A percentile compares a stretch with the other conserved stretches of the same genome.
Conservation (phyloP, 2,329 filamentous ascomycete species). For the Colletotrichum falcatum region DNA sequence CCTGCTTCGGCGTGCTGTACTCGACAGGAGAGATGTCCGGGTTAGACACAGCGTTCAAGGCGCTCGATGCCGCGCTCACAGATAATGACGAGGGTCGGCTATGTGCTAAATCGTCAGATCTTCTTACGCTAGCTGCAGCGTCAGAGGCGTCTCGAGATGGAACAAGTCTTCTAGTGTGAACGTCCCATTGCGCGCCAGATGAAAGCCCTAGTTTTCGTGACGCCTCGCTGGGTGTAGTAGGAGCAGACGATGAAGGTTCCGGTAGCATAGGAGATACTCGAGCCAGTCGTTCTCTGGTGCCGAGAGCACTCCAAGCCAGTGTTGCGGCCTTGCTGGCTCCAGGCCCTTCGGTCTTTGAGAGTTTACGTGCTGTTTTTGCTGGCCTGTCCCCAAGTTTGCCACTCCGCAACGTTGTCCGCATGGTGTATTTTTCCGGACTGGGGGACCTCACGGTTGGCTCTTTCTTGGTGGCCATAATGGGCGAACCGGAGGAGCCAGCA, state of each 20-base stretch:
- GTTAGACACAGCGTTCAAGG: conserved; percentile 53
- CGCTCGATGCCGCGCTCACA: conserved; percentile 68
- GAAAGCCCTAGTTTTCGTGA: conserved; percentile 46
- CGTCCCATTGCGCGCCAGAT: conserved; percentile 64
- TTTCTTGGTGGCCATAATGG: conserved; percentile 49
- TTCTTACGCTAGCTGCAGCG: conserved; percentile 48
- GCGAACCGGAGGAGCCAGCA: conserved; percentile 46
- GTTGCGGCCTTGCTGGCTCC: conserved; percentile 74
- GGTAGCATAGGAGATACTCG: conserved; percentile 46
- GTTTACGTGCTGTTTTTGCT: conserved; percentile 54
- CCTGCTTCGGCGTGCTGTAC: conserved; percentile 25
- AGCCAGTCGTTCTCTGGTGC: conserved; percentile 52
- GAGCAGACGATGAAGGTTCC: conserved; percentile 41
- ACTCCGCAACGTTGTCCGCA: conserved; percentile 71
- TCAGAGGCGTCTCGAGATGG: conserved; percentile 51
- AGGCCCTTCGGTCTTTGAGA: conserved; percentile 58
- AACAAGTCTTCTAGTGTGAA: conserved; percentile 65
- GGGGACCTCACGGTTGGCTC: conserved; percentile 60
- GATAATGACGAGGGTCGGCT: conserved; percentile 61
- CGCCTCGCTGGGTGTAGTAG: conserved; percentile 49
- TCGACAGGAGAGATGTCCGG: conserved; percentile 39
- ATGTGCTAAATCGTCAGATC: conserved; percentile 55
- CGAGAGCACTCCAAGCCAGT: conserved; percentile 68
- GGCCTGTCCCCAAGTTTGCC: conserved; percentile 59
- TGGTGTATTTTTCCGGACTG: conserved; percentile 71